Evolutionary conservation across 495 filamentous ascomycete genomes (phyloP), one percentile per base, ranked within the genome.

Genomic region (Haplographium delicatum): DNA sequence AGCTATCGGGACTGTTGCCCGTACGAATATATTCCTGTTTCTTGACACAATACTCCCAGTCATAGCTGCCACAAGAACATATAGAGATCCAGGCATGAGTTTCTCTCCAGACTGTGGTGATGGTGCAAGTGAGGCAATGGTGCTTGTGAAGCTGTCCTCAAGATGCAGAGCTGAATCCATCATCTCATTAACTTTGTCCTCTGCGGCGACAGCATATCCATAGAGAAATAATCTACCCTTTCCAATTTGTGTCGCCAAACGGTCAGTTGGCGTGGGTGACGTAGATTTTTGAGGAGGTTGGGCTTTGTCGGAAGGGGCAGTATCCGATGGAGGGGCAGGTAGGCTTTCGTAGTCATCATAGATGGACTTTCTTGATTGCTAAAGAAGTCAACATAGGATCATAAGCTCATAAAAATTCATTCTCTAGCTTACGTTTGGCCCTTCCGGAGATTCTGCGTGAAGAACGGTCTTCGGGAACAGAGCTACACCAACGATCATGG

Each of bases 11-110:
- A 85, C 74, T 11, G 79, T 68, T 30, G 79, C 79, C 35, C 91
- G 79, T 22, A 97, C 72, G 50, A 95, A 64, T 34, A 96, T 72
- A 57, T 85, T 88, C 35, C 91, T 80, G 72, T 94, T 93, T 44
- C 93, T 79, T 37, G 86, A 76, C 24, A 95, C 70, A 62, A 98
- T 96, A 57, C 80, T 86, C 55, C 91, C 91, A 25, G 91, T 85
- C 89, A 98, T 95, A 51, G 86, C 81, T 9, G 89, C 80, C 2
- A 98, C 89, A 11, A 95, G 80, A 28, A 95, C 88, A 70, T 96
- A 96, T 53, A 96, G 75, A 30, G 80, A 67, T 4, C 90, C 89
- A 22, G 93, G 93, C 63, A 95, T 79, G 13, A 97, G 74, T 57
- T 79, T 79, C 70, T 98, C 93, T 54, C 84, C 82, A 42, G 80